Base-by-base conservation (phyloP, 768 basidiomycete species). In the Lentinula aciculospora region DNA sequence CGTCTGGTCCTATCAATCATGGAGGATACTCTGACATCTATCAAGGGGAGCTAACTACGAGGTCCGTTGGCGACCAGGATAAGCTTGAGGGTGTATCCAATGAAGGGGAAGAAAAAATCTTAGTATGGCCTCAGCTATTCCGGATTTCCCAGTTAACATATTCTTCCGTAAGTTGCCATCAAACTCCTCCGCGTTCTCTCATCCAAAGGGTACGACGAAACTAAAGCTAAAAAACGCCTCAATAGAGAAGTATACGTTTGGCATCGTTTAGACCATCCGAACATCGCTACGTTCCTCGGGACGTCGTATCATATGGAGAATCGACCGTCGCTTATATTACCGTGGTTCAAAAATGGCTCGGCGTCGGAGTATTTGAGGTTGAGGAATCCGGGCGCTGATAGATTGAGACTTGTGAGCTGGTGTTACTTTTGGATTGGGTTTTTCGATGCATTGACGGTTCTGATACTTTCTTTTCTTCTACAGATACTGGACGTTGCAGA, bases 101-200 rank as follows among this genome's bases (percentile, higher is more conserved):
- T 19, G 37, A 56, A 7, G 37, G 68, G 58, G 58, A 66, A 61
- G 7, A 70, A 59, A 57, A 66, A 62, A 21, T 10, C 15, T 58
- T 19, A 63, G 66, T 39, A 39, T 13, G 37, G n/a, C n/a, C n/a
- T n/a, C n/a, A n/a, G n/a, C n/a, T n/a, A 34, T 34, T 34, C 32
- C 32, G 6, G 32, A 13, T 34, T 34, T 34, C 32, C n/a, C n/a
- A n/a, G n/a, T n/a, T n/a, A n/a, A n/a, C n/a, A n/a, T n/a, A n/a
- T n/a, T n/a, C n/a, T n/a, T n/a, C n/a, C n/a, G n/a, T n/a, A 80
- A 78, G 78, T 81, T 9, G 79, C 80, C 0, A 69, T 81, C 58
- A 81, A 81, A 63, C 70, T 75, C 36, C 67, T 81, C 42, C 74
- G 79, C 13, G 65, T 71, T 3, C 58, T 72, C 8, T 65, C 68